Conservation (phyloP, 495 filamentous ascomycete species). For the Penicillium crystallinum region DNA sequence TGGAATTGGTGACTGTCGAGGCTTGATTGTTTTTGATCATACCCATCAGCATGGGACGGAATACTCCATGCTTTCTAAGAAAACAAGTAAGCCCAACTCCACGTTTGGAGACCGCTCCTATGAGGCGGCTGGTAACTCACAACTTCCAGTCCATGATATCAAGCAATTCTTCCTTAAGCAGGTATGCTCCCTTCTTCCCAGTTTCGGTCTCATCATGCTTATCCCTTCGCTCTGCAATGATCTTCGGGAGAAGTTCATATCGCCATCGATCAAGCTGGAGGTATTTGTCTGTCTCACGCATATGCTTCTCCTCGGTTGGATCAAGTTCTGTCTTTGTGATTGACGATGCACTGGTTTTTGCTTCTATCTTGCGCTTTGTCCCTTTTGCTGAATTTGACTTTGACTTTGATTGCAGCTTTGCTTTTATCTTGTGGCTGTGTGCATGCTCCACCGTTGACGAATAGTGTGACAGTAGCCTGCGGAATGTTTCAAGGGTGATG, state of each 20-base stretch:
- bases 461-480: conserved; percentile 27
- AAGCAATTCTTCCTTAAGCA: conserved; percentile 31
- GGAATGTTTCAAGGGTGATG: conserved; percentile 33
- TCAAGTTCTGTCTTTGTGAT: conserved; percentile 9
- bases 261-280: conserved; percentile 30
- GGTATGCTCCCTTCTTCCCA: background rate
- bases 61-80: conserved; percentile 57
- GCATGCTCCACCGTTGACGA: conserved; percentile 25
- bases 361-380: conserved; percentile 8
- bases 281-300: conserved; percentile 20
- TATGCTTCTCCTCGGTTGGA: conserved; percentile 9
- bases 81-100: conserved; percentile 5
- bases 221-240: conserved; percentile 10
- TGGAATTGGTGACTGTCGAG: conserved; percentile 35
- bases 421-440: conserved; percentile 17
- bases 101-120: background rate
- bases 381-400: conserved; percentile 12
- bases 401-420: conserved; percentile 20
- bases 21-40: conserved; percentile 58
- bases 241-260: conserved; percentile 26
- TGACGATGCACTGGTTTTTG: background rate
- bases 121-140: conserved; percentile 41
- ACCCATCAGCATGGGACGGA: conserved; percentile 62
- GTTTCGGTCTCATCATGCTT: background rate
- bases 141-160: conserved; percentile 71